Conservation (phyloP, 2,329 filamentous ascomycete genomes). For the Cercospora brassicicola region DNA sequence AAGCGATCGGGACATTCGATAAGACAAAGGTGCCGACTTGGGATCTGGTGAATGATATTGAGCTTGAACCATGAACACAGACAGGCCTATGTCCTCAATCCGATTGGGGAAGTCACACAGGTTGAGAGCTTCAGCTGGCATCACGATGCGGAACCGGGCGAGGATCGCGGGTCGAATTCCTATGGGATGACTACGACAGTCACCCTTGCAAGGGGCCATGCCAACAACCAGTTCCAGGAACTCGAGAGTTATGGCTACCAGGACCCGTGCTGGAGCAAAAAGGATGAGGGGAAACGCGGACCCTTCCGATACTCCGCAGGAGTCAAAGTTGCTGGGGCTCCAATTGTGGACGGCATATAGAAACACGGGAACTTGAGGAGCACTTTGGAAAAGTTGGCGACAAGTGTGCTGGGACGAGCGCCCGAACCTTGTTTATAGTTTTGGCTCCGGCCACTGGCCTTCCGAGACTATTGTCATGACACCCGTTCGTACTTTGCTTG, state of each 20-base stretch:
- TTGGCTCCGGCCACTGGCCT: conserved; percentile 33
- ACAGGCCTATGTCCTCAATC: neutral
- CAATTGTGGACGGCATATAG: neutral
- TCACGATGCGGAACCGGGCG: conserved; percentile 1
- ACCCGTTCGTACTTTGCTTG: conserved; percentile 30
- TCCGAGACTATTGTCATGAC: conserved; percentile 35
- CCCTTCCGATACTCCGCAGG: neutral
- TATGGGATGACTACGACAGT: conserved; percentile 2
- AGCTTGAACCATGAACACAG: conserved; percentile 9
- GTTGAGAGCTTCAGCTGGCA: neutral
- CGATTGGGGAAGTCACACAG: neutral
- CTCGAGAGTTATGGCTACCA: neutral
- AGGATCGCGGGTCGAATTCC: conserved; percentile 8
- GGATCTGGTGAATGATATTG: conserved; percentile 9
- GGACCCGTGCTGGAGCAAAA: neutral
- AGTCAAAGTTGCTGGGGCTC: neutral
- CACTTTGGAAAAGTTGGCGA: neutral
- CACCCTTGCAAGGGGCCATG: conserved; percentile 5
- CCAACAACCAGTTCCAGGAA: conserved; percentile 12
- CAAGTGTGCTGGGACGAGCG: neutral
- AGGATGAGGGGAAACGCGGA: neutral
- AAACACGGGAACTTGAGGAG: neutral
- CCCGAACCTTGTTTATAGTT: conserved; percentile 17
- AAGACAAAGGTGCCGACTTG: conserved; percentile 14
- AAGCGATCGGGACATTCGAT: conserved; percentile 8